Conservation (phyloP, 345 rosid genomes). For the Crucihimalaya himalaica region DNA sequence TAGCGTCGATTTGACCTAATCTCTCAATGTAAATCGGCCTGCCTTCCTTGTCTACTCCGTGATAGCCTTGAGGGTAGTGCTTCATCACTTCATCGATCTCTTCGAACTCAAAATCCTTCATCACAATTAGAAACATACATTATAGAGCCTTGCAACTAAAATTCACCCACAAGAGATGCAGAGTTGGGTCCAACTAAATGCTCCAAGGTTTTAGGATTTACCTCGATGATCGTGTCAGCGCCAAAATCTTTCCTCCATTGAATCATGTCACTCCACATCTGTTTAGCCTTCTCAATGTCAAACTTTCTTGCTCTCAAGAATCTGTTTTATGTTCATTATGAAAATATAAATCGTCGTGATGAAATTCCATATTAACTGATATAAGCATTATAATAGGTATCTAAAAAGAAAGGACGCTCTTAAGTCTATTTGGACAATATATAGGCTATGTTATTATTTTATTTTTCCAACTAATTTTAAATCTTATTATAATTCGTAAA, state of each 20-base stretch:
- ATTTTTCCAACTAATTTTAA: not conserved
- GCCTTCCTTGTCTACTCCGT: conserved; percentile 98
- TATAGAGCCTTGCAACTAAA: not conserved
- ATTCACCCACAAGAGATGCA: not conserved
- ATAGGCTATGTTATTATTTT: not conserved
- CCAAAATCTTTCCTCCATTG: conserved; percentile 97
- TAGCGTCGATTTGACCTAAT: conserved; percentile 90
- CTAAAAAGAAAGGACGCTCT: not conserved
- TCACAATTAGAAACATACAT: conserved; percentile 6
- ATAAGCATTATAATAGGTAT: not conserved
- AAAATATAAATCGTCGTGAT: not conserved
- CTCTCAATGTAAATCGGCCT: conserved; percentile 93
- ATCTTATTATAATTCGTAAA: not conserved
- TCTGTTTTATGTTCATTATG: conserved; percentile 45
- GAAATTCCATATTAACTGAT: not conserved
- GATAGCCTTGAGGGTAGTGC: conserved; percentile 94
- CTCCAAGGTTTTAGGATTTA: conserved; percentile 31
- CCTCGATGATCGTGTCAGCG: conserved; percentile 83
- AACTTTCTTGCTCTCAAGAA: conserved; percentile 97
- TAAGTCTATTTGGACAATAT: not conserved
- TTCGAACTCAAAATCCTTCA: conserved; percentile 88
- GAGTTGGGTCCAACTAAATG: not conserved
- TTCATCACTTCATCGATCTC: conserved; percentile 82
- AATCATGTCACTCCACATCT: conserved; percentile 99
- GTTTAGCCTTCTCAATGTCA: conserved; percentile 92